Evolutionary conservation across 768 basidiomycete genomes (phyloP).

Genomic region (Rhizopogon roseolus): DNA sequence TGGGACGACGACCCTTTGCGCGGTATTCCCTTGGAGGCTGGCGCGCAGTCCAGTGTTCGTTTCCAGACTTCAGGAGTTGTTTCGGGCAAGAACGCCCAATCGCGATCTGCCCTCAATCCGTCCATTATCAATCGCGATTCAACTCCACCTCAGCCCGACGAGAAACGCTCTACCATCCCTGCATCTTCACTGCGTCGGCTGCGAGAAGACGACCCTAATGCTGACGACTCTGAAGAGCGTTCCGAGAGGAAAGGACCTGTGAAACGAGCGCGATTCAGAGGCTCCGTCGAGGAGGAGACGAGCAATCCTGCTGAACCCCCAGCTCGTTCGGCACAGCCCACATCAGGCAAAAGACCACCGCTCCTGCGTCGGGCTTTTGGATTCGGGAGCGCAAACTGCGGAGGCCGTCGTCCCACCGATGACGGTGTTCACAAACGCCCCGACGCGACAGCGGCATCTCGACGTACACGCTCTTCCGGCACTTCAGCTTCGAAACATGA

Average conservation of each 20-base stretch:
- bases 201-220: not conserved
- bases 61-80: not conserved
- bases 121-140: not conserved
- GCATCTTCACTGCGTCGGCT: not conserved
- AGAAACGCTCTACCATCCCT: not conserved
- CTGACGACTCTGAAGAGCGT: not conserved
- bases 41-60: not conserved
- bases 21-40: not conserved
- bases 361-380: not conserved
- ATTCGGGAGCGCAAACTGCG: not conserved
- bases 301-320: no score
- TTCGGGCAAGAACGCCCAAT: not conserved
- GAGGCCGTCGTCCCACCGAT: not conserved
- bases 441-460: not conserved
- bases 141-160: not conserved
- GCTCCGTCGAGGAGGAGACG: not conserved
- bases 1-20: not conserved
- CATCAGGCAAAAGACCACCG: not conserved
- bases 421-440: not conserved
- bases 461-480: not conserved
- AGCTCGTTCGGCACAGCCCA: not conserved
- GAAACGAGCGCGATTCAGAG: not conserved
- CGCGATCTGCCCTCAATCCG: not conserved
- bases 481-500: not conserved
- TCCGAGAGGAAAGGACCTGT: not conserved